Base-by-base conservation (phyloP, 1,139 yeast genomes). In the Protomyces lactucae-debilis region DNA sequence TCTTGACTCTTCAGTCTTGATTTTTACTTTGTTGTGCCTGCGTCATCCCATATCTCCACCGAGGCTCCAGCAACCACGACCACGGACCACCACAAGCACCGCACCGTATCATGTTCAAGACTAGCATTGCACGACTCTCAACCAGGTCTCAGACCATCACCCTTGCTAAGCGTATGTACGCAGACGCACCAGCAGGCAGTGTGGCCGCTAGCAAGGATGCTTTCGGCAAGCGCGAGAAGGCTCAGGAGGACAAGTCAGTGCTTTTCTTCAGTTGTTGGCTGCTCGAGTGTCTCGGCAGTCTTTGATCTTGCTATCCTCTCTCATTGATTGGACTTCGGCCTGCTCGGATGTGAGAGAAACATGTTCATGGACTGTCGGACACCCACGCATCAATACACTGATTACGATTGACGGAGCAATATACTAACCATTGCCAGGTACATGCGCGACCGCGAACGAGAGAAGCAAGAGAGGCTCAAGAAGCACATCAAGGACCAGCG, bases 151-250 rank as follows among this genome's bases (percentile, higher is more conserved):
- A 43, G 23, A 18, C 25, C 48, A 21, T 43, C 23, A 43, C 23
- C 14, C 48, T 43, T 21, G 48, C 48, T 6, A 43, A 21, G 48
- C 21, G 48, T 12, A 43, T 43, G 48, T 63, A 63, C 54, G 57
- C 63, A 9, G 57, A 57, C 35, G 37, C 61, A n/a, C 57, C 60
- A n/a, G 64, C 59, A n/a, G 63, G 63, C 14, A 6, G 56, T 23
- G 55, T 53, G 10, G 55, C 45, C n/a, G 66, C 54, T 12, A 4
- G 54, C 14, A 45, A 51, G n/a, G 66, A 64, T 39, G 66, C 64
- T 1, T 48, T 64, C 40, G 32, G 52, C 16, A 82, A 85, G 75
- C 85, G 90, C 73, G 91, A 86, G 76, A 82, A 82, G 77, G 89
- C 89, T 67, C 82, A 81, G n/a, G 48, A 43, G 48, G 48, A 43